Base-by-base conservation (phyloP, 2,329 filamentous ascomycete species). In the Aschersonia sp. region DNA sequence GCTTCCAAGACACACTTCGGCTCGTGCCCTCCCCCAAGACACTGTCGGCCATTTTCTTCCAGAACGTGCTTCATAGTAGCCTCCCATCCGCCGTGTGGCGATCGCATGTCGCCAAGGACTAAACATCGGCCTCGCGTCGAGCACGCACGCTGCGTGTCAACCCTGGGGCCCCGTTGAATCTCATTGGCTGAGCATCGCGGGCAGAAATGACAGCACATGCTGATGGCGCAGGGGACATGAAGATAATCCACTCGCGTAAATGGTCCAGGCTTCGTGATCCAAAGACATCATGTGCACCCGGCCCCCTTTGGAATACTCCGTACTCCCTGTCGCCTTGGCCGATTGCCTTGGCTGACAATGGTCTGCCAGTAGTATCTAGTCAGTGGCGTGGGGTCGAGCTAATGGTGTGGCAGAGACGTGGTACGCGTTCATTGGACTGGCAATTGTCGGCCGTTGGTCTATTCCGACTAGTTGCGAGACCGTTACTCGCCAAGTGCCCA, bases 321-420 rank as follows among this genome's bases (percentile, higher is more conserved):
- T 37, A 12, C 33, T 37, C 33, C 33, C 12, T 37, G 33, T 37
- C 12, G 4, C 4, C 33, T 12, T 37, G 33, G 33, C 33, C 12
- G 33, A 12, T 9, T 37, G 33, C 12, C 33, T 37, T 37, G 33
- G 33, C 33, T 37, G 12, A 37, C 33, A 8, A 37, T 37, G 33
- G 33, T 12, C 33, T 37, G 33, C 7, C 33, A 12, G 33, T 37
- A 37, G 33, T 37, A 37, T 37, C 33, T 37, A 37, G 33, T 37
- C 53, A 55, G 56, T 60, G 58, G 58, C 46, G 50, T 48, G 47
- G 49, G 45, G 50, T 47, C 33, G 8, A 37, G 33, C 33, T 46
- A 44, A 42, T 52, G 50, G 50, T 62, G 59, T 59, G 58, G 56
- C 51, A 56, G 53, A 62, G 60, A 63, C 60, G 60, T 63, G 60